These are phyloP conservation scores for Aspergillus bombycis DNA, from an alignment of 2,329 filamentous ascomycete genomes.

Conservation along the genomic window DNA sequence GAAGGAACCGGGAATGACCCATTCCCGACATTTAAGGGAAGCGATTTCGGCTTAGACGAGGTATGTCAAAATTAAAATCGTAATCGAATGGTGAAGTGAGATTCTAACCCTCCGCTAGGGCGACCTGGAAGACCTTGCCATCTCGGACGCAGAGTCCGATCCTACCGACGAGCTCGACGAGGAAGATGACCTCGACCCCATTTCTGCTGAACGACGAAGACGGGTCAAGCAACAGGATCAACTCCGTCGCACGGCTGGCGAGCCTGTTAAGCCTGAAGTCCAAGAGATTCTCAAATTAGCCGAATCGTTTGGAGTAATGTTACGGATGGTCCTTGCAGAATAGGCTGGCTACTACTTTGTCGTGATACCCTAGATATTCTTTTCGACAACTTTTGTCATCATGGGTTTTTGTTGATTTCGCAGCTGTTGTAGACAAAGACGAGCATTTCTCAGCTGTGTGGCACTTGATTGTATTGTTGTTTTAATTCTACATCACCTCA, in stretches of 20 bases:
- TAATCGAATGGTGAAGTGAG: neutral
- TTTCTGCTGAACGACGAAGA: slow-evolving; percentile 80
- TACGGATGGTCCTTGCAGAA: slow-evolving; percentile 78
- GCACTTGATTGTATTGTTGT: neutral
- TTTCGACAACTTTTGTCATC: neutral
- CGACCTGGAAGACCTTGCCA: slow-evolving; percentile 83
- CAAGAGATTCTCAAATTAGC: slow-evolving; percentile 77
- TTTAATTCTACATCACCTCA: neutral
- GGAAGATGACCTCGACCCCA: slow-evolving; percentile 82
- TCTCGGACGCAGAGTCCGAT: slow-evolving; percentile 71
- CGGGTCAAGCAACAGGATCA: slow-evolving; percentile 78
- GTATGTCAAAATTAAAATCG: slow-evolving; percentile 45
- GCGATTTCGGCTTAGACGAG: slow-evolving; percentile 87
- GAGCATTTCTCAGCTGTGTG: neutral
- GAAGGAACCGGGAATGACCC: slow-evolving; percentile 61
- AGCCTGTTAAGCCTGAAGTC: slow-evolving; percentile 80
- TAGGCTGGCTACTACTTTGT: slow-evolving; percentile 43
- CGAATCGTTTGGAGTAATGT: slow-evolving; percentile 78
- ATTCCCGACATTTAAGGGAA: slow-evolving; percentile 69
- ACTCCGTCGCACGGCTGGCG: slow-evolving; percentile 76
- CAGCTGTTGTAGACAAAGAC: neutral
- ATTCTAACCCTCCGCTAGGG: slow-evolving; percentile 41
- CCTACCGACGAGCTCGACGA: slow-evolving; percentile 68
- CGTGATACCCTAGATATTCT: slow-evolving; percentile 21
- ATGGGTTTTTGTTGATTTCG: slow-evolving; percentile 2